Percentiles rank a stretch among this genome's conserved stretches.
Evolutionary conservation across 2,329 filamentous ascomycete species (phyloP).

Genomic region (Xylariaceae sp.): DNA sequence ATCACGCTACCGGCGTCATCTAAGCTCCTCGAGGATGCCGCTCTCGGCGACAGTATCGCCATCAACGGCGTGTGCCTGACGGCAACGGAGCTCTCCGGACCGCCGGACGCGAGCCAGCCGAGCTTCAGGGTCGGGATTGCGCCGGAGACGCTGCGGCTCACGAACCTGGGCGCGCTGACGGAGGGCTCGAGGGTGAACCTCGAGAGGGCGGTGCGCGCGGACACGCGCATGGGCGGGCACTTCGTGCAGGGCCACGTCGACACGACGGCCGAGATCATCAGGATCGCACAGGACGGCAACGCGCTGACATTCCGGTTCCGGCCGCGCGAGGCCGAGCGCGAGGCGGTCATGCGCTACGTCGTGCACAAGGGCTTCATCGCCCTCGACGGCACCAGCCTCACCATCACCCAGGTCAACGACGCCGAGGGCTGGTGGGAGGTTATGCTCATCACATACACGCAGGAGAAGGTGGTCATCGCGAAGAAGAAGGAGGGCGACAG

Average conservation of each 20-base stretch:
- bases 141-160: conserved; percentile 91
- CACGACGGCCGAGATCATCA: conserved; percentile 70
- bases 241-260: conserved; percentile 98
- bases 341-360: conserved; percentile 68
- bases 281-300: conserved; percentile 77
- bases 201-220: conserved; percentile 84
- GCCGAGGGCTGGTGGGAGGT: conserved; percentile 81
- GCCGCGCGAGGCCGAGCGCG: conserved; percentile 43
- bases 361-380: conserved; percentile 96
- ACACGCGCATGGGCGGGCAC: conserved; percentile 95
- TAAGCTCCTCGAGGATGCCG: conserved; percentile 74
- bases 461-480: conserved; percentile 82
- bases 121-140: conserved; percentile 89
- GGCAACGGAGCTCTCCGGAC: conserved; percentile 60
- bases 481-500: conserved; percentile 72
- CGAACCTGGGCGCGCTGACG: conserved; percentile 76
- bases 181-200: conserved; percentile 74
- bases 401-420: conserved; percentile 81
- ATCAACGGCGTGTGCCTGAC: conserved; percentile 96
- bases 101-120: conserved; percentile 20
- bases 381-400: conserved; percentile 90
- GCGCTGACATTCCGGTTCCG: conserved; percentile 79
- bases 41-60: conserved; percentile 87
- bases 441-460: conserved; percentile 96
- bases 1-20: conserved; percentile 64